Evolutionary conservation across 495 filamentous ascomycete species (phyloP).

Genomic region (Penicillium cosmopolitanum): DNA sequence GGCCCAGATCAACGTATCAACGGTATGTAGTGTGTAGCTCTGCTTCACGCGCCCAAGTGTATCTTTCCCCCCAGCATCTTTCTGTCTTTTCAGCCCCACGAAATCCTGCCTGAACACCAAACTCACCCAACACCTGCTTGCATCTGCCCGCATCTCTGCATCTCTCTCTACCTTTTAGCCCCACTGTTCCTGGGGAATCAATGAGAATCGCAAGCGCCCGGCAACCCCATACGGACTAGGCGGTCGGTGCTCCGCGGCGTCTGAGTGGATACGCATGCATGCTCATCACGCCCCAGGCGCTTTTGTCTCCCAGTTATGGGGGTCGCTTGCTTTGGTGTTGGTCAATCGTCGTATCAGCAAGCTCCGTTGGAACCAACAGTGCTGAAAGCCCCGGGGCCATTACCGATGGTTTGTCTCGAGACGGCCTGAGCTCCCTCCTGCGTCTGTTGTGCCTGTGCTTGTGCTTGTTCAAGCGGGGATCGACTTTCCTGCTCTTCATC

Average conservation of each 20-base stretch:
- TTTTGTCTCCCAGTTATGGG: slow-evolving; percentile 10
- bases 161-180: background rate
- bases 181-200: slow-evolving; percentile 3
- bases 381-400: slow-evolving; percentile 7
- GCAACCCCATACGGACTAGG: slow-evolving; percentile 23
- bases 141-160: background rate
- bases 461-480: slow-evolving; percentile 14
- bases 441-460: background rate
- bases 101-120: background rate
- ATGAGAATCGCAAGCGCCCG: slow-evolving; percentile 20
- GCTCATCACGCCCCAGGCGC: slow-evolving; percentile 37
- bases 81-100: no score
- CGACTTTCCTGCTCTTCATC: slow-evolving; percentile 8
- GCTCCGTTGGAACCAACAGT: slow-evolving; percentile 19
- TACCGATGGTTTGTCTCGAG: slow-evolving; percentile 16
- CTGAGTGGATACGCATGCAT: slow-evolving; percentile 31
- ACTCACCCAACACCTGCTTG: background rate
- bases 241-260: slow-evolving; percentile 20
- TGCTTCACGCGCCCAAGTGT: no score
- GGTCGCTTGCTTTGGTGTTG: slow-evolving; percentile 5
- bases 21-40: no score
- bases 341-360: slow-evolving; percentile 13
- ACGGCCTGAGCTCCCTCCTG: slow-evolving; percentile 20
- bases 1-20: background rate
- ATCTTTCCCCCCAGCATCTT: no score